Evolutionary conservation across 371 early-diverging fungal species (phyloP), one percentile per base, ranked within the genome.

Genomic region (Apophysomyces ossiformis): DNA sequence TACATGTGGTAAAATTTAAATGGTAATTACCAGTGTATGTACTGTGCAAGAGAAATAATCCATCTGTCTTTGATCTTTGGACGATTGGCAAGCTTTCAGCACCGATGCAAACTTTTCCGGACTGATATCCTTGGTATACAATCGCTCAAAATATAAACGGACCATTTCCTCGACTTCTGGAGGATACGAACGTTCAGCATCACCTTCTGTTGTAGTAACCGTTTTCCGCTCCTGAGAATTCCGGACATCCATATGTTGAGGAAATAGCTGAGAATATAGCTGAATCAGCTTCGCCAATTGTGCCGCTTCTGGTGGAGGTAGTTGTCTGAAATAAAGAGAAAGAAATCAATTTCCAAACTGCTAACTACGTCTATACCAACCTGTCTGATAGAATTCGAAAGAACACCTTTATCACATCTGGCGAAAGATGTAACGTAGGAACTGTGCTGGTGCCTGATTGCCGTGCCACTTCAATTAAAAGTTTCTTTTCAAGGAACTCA

Each of bases 21-120:
- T 58, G 7, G n/a, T 36, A 38, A 69, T 70, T 78, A 78, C 82
- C 67, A 95, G 81, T 45, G 90, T 91, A 66, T 92, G 90, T 13
- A 92, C 85, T 78, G 94, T 93, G 74, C 92, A 93, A 44, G 85
- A 84, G 72, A 88, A 95, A 36, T 92, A 84, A 37, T 93, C 88
- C 58, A 84, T 85, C 64, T 94, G 93, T 37, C 90, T 75, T 37
- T 72, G 81, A 61, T 85, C 86, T 8, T 81, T 65, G 6, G 95
- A 92, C 18, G 84, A 82, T 62, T 91, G 91, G 68, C 92, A 92
- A 13, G 82, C 78, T 61, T 86, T 86, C 38, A 96, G 74, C 4
- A 92, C 72, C 6, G 89, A 87, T n/a, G 93, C 86, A 61, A 95
- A 85, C 58, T 89, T 83, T 11, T 83, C 79, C 39, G 93, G 85